phyloP scores from a whole-genome alignment of 352 stramenopile species.

The Ochromonadaceae sp. region DNA sequence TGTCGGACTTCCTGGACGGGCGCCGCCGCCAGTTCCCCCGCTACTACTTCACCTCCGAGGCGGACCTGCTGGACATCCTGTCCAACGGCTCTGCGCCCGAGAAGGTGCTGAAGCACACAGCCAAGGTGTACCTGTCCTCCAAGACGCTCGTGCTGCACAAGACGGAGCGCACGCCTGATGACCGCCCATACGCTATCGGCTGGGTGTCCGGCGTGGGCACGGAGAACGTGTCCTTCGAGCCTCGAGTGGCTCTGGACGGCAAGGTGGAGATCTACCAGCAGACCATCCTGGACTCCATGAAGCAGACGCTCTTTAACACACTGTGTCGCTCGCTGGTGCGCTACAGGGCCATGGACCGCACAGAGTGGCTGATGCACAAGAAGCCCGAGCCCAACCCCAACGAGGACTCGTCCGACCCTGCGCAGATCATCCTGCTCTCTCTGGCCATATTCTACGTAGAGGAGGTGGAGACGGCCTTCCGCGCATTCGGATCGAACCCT shows the following conservation, averaged over 20 bases:
- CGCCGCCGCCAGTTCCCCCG: conserved; percentile 78
- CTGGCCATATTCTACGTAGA: conserved; percentile 78
- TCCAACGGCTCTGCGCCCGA: conserved; percentile 80
- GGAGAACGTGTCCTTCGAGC: conserved; percentile 76
- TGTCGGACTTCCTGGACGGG: conserved; percentile 85
- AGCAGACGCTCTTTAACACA: conserved; percentile 77
- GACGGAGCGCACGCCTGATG: conserved; percentile 23
- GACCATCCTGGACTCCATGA: conserved; percentile 79
- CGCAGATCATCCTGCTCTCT: conserved; percentile 80
- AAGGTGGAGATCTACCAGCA: conserved; percentile 95
- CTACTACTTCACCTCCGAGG: conserved; percentile 78
- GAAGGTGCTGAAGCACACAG: conserved; percentile 82
- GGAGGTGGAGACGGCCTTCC: conserved; percentile 67
- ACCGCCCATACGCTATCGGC: conserved; percentile 56
- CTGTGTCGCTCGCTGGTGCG: conserved; percentile 71
- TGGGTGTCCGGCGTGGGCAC: conserved; percentile 83
- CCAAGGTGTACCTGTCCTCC: conserved; percentile 83
- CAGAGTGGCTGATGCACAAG: conserved; percentile 89
- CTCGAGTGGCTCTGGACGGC: conserved; percentile 70
- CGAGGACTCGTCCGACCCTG: conserved; percentile 66
- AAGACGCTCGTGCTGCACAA: conserved; percentile 72
- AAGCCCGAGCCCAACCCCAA: conserved; percentile 34
- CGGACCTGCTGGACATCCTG: conserved; percentile 81
- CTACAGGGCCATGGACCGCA: conserved; percentile 69
- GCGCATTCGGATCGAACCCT: conserved; percentile 51